Percentiles rank a stretch among this genome's conserved stretches.
phyloP scores from a whole-genome alignment of 1,284 basidiomycete genomes.

The Wolfiporia cocos region DNA sequence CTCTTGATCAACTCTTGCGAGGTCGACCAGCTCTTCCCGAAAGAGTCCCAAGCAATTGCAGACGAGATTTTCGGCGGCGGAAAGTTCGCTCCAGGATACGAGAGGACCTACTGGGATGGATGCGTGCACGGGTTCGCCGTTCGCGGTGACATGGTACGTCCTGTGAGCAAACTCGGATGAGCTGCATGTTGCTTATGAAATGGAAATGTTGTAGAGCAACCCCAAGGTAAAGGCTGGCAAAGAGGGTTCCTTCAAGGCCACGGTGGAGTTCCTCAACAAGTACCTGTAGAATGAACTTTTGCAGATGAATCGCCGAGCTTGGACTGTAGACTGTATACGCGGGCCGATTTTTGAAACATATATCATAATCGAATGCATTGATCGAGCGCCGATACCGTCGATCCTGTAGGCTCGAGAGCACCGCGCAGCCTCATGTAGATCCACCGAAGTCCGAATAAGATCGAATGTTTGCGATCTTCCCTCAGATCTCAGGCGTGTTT shows the following conservation, averaged over 20 bases:
- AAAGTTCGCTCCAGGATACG: conserved; percentile 41
- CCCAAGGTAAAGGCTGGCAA: conserved; percentile 23
- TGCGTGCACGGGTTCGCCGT: conserved; percentile 50
- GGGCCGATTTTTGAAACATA: too few species aligned
- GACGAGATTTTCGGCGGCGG: conserved; percentile 51
- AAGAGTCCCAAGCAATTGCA: conserved; percentile 37
- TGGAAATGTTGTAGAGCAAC: conserved; percentile 20
- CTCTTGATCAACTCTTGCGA: conserved; percentile 62
- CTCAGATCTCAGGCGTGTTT: too few species aligned
- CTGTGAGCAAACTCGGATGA: conserved; percentile 1
- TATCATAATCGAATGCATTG: too few species aligned
- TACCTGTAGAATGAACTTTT: too few species aligned
- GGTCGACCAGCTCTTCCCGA: conserved; percentile 43
- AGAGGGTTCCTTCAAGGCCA: conserved; percentile 33
- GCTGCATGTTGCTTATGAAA: too few species aligned
- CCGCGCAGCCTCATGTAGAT: too few species aligned
- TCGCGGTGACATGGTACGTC: conserved; percentile 27
- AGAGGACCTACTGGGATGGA: conserved; percentile 37
- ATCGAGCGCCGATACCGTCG: too few species aligned
- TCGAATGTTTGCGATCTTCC: too few species aligned
- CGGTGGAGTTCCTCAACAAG: conserved; percentile 27
- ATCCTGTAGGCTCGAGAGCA: too few species aligned
- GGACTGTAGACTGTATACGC: too few species aligned
- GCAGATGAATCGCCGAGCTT: too few species aligned
- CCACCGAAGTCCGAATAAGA: too few species aligned